Conservation (phyloP, 2,329 filamentous ascomycete genomes). For the Cordyceps farinosa region DNA sequence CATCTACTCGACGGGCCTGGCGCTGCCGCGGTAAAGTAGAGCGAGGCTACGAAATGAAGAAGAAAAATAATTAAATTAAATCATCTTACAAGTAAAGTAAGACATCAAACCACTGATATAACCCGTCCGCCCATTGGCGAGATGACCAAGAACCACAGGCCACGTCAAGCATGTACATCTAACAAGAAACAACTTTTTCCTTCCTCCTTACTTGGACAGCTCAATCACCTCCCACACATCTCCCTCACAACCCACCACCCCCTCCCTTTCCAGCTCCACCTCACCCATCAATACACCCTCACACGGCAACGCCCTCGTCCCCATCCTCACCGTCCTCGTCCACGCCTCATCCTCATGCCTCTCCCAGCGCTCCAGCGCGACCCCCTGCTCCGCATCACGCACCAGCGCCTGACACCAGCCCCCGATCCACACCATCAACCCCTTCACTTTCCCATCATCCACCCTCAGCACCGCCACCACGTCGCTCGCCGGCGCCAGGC, state of each 20-base stretch:
- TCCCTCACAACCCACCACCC: slow-evolving; percentile 25
- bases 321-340: slow-evolving; percentile 35
- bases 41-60: too few relatives aligned
- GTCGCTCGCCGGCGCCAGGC: slow-evolving; percentile 28
- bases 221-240: slow-evolving; percentile 36
- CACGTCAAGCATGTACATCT: too few relatives aligned
- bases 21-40: background rate
- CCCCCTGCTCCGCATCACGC: slow-evolving; percentile 35
- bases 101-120: too few relatives aligned
- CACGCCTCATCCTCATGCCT: slow-evolving; percentile 32
- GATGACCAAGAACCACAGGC: background rate
- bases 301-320: slow-evolving; percentile 34
- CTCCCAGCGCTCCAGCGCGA: slow-evolving; percentile 55
- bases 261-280: slow-evolving; percentile 19
- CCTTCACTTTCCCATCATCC: slow-evolving; percentile 37
- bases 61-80: too few relatives aligned
- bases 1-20: slow-evolving; percentile 40
- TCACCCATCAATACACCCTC: slow-evolving; percentile 23
- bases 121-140: too few relatives aligned
- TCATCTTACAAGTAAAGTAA: too few relatives aligned
- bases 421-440: slow-evolving; percentile 52
- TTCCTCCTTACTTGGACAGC: background rate
- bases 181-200: background rate
- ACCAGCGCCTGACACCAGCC: slow-evolving; percentile 54
- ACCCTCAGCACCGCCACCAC: slow-evolving; percentile 40